phyloP scores from a whole-genome alignment of 352 stramenopile genomes.

The Phytophthora idaei region DNA sequence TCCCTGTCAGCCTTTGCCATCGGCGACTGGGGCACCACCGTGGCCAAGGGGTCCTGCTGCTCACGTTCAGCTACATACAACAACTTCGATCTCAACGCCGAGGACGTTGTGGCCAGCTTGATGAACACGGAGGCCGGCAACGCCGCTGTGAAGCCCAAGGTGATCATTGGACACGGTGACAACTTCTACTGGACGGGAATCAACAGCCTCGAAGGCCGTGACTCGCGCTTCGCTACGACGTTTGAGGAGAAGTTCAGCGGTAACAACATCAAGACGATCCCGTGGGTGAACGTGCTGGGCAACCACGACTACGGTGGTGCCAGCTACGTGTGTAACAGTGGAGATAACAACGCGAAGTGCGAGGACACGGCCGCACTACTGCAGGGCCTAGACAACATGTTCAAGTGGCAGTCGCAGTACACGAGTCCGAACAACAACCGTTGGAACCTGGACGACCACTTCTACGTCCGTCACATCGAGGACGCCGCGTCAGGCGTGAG shows the following conservation, averaged over 20 bases:
- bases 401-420: conserved; percentile 14
- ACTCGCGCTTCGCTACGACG: conserved; percentile 14
- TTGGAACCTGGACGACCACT: conserved; percentile 9
- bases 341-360: conserved; percentile 3
- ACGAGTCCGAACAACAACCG: conserved; percentile 19
- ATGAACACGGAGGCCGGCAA: conserved; percentile 25
- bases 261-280: conserved; percentile 15
- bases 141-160: conserved; percentile 41
- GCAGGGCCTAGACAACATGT: conserved; percentile 13
- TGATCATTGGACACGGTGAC: conserved; percentile 13
- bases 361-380: not conserved
- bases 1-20: conserved; percentile 21
- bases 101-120: conserved; percentile 22
- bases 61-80: conserved; percentile 14
- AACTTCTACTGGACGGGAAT: conserved; percentile 25
- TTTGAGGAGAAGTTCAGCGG: conserved; percentile 8
- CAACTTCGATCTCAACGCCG: conserved; percentile 25
- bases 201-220: conserved; percentile 14
- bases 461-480: conserved; percentile 18
- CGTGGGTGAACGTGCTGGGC: conserved; percentile 20
- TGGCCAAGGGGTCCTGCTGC: conserved; percentile 24
- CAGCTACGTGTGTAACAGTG: conserved; percentile 6
- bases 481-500: conserved; percentile 34
- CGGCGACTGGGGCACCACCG: conserved; percentile 24
- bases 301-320: conserved; percentile 21